Base-by-base conservation (phyloP, 139 green algal genomes). In the Microglena sp. region DNA sequence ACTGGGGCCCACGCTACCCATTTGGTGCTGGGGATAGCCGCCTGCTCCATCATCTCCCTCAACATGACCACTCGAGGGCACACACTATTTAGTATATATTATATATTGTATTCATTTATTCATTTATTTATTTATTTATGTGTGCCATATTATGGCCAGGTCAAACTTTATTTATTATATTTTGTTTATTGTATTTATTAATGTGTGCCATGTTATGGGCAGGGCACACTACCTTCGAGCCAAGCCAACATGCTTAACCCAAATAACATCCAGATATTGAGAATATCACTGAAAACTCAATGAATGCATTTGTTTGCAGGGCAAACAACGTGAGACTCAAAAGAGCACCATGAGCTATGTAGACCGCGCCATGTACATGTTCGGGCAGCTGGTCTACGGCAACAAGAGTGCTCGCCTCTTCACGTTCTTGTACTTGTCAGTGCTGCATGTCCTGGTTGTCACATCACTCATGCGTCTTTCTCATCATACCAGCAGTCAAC, bases 391-490 rank as follows among this genome's bases (percentile, higher is more conserved):
- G 34, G 77, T 88, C 33, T 87, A 81, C 62, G 78, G 79, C 43
- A 79, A 72, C 62, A 61, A 64, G 32, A 63, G 72, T 29, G 84
- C 81, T 11, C 75, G 86, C 1, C 57, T 89, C 27, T 86, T 92
- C 55, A 77, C 92, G 4, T 90, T 96, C 36, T 58, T 77, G 56
- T 97, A 97, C 74, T 78, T 89, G 1, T 68, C 94, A 15, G 15
- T 85, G 2, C 77, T 97, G 66, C 92, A 97, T 67, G 30, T 87
- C 24, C 76, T 96, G 33, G 87, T 93, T 22, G 74, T 97, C 31
- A 76, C 35, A 22, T 68, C 33, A n/a, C 64, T 87, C 4, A 53
- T 68, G 36, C 75, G 79, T 33, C 78, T 81, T 70, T 82, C 75
- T 18, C 79, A 86, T 59, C 46, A 72, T 29, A 66, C 53, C 5